These are phyloP conservation scores for Rhipidocladum racemiflorum DNA, from an alignment of 176 grass and related monocot species.

Conservation along the genomic window DNA sequence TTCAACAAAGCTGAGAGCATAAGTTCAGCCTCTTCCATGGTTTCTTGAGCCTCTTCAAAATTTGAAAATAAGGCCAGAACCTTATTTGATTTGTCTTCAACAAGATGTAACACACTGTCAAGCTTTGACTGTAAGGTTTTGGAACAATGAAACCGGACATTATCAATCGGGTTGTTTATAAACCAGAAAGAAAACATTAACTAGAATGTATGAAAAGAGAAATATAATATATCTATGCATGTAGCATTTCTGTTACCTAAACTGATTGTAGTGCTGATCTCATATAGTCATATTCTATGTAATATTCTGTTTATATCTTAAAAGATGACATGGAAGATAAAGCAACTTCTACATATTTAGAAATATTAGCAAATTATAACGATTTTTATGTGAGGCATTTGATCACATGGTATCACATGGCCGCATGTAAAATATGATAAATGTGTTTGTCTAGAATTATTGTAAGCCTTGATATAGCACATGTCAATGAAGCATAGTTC, in stretches of 20 bases:
- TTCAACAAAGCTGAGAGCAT: conserved; percentile 64
- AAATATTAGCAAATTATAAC: conserved; percentile 1
- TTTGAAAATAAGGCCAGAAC: conserved; percentile 56
- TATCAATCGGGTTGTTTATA: conserved; percentile 17
- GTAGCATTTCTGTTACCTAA: not conserved
- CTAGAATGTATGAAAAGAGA: not conserved
- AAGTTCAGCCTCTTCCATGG: conserved; percentile 78
- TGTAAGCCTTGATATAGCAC: too few species aligned
- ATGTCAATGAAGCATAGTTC: conserved; percentile 16
- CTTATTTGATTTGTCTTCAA: conserved; percentile 58
- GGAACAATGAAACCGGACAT: conserved; percentile 16
- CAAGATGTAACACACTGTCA: conserved; percentile 28
- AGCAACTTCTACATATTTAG: not conserved
- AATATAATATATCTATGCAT: conserved; percentile 8
- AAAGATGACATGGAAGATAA: not conserved
- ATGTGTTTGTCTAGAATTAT: too few species aligned
- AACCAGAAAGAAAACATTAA: not conserved
- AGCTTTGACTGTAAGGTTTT: conserved; percentile 40
- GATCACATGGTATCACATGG: not conserved
- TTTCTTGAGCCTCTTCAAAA: conserved; percentile 76
- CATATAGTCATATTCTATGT: not conserved
- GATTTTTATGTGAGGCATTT: not conserved
- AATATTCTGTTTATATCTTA: conserved; percentile 15
- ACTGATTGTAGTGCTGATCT: not conserved
- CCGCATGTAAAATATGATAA: too few species aligned